phyloP scores from a whole-genome alignment of 2,329 filamentous ascomycete genomes.

The Drechslerella dactyloides region DNA sequence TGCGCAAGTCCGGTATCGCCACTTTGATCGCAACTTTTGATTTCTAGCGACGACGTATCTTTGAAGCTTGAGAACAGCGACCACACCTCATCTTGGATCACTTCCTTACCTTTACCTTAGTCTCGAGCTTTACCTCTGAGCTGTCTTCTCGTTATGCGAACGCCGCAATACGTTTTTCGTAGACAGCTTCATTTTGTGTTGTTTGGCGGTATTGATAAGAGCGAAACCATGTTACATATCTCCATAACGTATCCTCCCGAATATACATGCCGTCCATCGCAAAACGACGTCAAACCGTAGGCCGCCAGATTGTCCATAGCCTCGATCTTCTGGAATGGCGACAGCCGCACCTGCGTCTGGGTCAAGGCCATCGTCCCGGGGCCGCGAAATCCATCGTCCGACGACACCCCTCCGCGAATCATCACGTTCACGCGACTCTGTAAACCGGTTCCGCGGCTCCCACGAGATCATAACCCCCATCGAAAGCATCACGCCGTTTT shows the following conservation, averaged over 20 bases:
- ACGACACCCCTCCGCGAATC: conserved; percentile 91
- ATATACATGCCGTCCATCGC: background rate
- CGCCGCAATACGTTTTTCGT: too few relatives aligned
- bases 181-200: conserved; percentile 13
- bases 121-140: background rate
- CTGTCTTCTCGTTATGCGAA: background rate
- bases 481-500: conserved; percentile 82
- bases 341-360: conserved; percentile 22
- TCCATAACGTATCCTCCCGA: background rate
- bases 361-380: conserved; percentile 37
- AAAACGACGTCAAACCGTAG: background rate
- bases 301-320: background rate
- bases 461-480: conserved; percentile 71
- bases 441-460: conserved; percentile 69
- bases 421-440: conserved; percentile 85
- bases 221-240: background rate
- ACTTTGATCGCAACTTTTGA: background rate
- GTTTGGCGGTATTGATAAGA: conserved; percentile 10
- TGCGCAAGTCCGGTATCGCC: conserved; percentile 51
- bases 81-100: too few relatives aligned
- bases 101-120: too few relatives aligned
- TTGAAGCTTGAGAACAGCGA: too few relatives aligned
- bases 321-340: conserved; percentile 7
- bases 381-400: conserved; percentile 64
- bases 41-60: background rate